Evolutionary conservation across 345 rosid species (phyloP).

Genomic region (Acer campestre): DNA sequence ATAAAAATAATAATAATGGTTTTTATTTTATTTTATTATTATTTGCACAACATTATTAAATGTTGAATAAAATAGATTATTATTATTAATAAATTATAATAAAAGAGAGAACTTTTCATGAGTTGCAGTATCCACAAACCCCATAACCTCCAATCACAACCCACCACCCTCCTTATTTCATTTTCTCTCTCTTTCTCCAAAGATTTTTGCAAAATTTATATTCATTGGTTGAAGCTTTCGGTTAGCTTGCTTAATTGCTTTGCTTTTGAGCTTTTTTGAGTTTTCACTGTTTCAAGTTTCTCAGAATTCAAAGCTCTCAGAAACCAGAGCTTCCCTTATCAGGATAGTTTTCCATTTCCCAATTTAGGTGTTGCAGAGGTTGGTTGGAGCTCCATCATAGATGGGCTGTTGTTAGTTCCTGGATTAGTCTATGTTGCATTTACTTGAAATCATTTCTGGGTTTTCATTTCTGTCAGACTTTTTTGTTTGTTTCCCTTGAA

Average conservation of each 20-base stretch:
- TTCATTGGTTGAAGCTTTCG: constrained; percentile 37
- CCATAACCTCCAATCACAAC: constrained; percentile 52
- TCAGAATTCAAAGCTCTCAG: constrained; percentile 17
- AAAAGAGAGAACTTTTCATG: constrained; percentile 31
- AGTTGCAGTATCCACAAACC: constrained; percentile 45
- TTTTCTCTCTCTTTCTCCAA: not conserved
- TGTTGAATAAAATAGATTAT: constrained; percentile 6
- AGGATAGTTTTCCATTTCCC: constrained; percentile 3
- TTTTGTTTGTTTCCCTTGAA: constrained; percentile 11
- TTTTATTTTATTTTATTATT: not conserved
- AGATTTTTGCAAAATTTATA: constrained; percentile 27
- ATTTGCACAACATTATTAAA: not conserved
- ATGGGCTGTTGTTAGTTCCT: not conserved
- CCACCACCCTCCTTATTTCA: constrained; percentile 28
- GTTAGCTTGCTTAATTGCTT: constrained; percentile 8
- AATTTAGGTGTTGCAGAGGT: constrained; percentile 19
- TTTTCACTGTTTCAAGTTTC: constrained; percentile 4
- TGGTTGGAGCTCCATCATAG: constrained; percentile 12
- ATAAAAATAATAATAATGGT: not conserved
- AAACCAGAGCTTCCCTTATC: not conserved
- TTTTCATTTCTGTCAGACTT: not conserved
- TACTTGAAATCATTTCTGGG: constrained; percentile 20
- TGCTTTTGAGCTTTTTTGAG: constrained; percentile 10
- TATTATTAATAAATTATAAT: constrained; percentile 19
- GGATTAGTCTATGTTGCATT: not conserved